Evolutionary conservation across 345 rosid genomes (phyloP).

Genomic region (Bruguiera parviflora): DNA sequence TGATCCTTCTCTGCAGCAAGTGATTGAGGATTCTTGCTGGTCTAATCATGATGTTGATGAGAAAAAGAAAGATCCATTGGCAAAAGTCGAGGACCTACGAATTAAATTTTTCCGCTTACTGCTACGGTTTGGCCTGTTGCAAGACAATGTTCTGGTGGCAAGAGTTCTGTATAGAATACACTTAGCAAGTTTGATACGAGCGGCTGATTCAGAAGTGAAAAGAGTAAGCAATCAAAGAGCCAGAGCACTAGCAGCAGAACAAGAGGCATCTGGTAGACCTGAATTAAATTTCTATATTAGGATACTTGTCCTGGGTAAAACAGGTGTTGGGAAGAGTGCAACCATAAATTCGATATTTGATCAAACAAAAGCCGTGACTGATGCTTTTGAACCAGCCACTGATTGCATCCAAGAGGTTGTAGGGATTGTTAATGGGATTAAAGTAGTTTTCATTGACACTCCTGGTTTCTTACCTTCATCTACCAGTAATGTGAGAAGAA

Average conservation of each 20-base stretch:
- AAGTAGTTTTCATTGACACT: constrained; percentile 77
- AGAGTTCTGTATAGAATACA: constrained; percentile 79
- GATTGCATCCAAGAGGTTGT: constrained; percentile 57
- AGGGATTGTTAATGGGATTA: constrained; percentile 67
- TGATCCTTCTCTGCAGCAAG: constrained; percentile 36
- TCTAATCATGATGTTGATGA: constrained; percentile 19
- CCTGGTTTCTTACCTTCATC: constrained; percentile 76
- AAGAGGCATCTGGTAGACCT: constrained; percentile 68
- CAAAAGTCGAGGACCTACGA: constrained; percentile 61
- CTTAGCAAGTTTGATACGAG: constrained; percentile 72
- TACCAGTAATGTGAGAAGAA: constrained; percentile 51
- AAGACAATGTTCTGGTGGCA: constrained; percentile 60
- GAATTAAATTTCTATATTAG: constrained; percentile 62
- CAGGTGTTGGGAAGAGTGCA: constrained; percentile 98
- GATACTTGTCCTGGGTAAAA: constrained; percentile 81
- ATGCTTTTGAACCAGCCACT: constrained; percentile 80
- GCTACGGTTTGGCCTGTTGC: constrained; percentile 53
- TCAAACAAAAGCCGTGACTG: constrained; percentile 59
- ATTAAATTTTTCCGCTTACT: constrained; percentile 70
- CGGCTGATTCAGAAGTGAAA: constrained; percentile 63
- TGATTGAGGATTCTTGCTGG: constrained; percentile 36
- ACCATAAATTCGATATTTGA: constrained; percentile 84
- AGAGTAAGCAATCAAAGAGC: constrained; percentile 46
- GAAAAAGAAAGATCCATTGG: constrained; percentile 46
- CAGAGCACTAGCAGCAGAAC: constrained; percentile 58